Evolutionary conservation across 2,329 filamentous ascomycete species (phyloP), one percentile per base, ranked within the genome.

Genomic region (Colletotrichum orchidophilum): DNA sequence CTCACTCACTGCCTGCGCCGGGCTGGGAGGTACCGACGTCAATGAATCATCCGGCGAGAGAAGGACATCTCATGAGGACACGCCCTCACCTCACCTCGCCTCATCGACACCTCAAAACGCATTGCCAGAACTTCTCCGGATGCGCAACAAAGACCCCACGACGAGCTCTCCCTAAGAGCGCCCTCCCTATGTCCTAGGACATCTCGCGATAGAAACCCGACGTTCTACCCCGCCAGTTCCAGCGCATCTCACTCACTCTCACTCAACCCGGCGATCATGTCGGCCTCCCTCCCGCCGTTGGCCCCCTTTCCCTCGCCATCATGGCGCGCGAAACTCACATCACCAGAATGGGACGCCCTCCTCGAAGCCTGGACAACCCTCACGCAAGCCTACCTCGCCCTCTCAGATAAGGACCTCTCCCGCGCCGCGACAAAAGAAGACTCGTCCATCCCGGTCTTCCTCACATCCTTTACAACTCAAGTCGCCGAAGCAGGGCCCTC

Each of bases 361-460:
- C 83, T 97, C 57, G 88, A 93, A 73, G 91, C 94, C 42, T 98
- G 94, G 94, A 83, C 91, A 21, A 83, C 89, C 12, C 86, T 97
- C 7, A 83, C 90, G 7, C 86, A 91, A 63, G 87, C 91, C 3
- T 89, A 95, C 73, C 80, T 96, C 33, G 85, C 87, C 15, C 81
- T 93, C 0, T 76, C 88, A 0, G 85, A 89, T 7, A 77, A 85
- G 1, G 83, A 89, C 0, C 93, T 96, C 72, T 74, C 79, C 57
- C 78, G 80, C 42, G 80, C 82, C 29, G 84, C 89, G 9, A 74
- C 81, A 3, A 86, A 87, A 5, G 89, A 94, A 74, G 85, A 87
- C 42, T 90, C 91, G 27, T 77, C 94, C 4, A 7, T 62, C n/a
- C 76, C 83, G 1, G 74, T 77, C 0, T 97, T 96, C 75, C 84